These are phyloP conservation scores for Tylopilus sp. DNA, from an alignment of 768 basidiomycete species.

Conservation along the genomic window DNA sequence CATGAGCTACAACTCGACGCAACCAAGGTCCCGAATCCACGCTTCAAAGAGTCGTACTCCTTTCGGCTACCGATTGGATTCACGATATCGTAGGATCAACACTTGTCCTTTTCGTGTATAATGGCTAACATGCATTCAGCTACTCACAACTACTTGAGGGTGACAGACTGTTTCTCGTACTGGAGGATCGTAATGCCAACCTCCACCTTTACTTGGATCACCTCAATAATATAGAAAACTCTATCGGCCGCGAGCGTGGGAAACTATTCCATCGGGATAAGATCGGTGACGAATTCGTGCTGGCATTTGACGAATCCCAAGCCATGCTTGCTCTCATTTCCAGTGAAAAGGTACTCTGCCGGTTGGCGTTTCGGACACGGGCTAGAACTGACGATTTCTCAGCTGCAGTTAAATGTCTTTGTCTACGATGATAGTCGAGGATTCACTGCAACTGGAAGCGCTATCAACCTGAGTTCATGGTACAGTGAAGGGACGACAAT, in stretches of 20 bases:
- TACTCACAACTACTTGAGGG: slow-evolving; percentile 40
- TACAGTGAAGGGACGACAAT: slow-evolving; percentile 38
- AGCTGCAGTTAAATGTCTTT: slow-evolving; percentile 44
- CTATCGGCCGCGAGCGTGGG: slow-evolving; percentile 30
- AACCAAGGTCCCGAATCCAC: slow-evolving; percentile 19
- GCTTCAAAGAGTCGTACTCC: slow-evolving; percentile 24
- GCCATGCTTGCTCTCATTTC: slow-evolving; percentile 46
- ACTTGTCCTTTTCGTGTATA: background rate
- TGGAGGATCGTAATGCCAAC: slow-evolving; percentile 31
- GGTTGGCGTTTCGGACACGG: background rate
- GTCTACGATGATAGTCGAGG: slow-evolving; percentile 45
- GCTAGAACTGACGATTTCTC: background rate
- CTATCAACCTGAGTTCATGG: slow-evolving; percentile 45
- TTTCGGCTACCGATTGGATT: slow-evolving; percentile 23
- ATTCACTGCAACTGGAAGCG: slow-evolving; percentile 41
- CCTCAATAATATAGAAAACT: slow-evolving; percentile 30
- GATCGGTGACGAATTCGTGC: slow-evolving; percentile 41
- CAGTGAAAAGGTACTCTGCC: slow-evolving; percentile 36
- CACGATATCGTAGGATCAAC: slow-evolving; percentile 21
- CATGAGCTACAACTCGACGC: slow-evolving; percentile 29
- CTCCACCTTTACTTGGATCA: slow-evolving; percentile 39
- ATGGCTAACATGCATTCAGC: slow-evolving; percentile 16
- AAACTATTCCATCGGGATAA: slow-evolving; percentile 42
- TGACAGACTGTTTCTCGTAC: slow-evolving; percentile 38
- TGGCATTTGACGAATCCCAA: slow-evolving; percentile 52